Conservation (phyloP, 768 basidiomycete species). For the Russula foetens region DNA sequence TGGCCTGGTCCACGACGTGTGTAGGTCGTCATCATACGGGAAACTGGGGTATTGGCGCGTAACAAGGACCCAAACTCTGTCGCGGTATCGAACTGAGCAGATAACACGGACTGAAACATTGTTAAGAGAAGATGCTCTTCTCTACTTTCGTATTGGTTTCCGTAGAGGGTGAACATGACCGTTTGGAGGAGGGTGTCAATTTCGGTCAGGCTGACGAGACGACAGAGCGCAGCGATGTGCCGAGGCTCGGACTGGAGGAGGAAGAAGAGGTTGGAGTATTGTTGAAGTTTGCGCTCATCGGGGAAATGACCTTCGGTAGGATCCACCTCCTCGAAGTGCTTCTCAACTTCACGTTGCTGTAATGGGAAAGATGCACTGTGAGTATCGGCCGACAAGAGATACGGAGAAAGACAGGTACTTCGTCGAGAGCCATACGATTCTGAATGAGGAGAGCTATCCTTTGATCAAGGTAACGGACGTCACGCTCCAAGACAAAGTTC, state of each 20-base stretch:
- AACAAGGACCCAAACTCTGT: slow-evolving; percentile 98
- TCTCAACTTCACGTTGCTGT: slow-evolving; percentile 90
- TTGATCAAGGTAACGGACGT: slow-evolving; percentile 96
- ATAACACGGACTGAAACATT: slow-evolving; percentile 98
- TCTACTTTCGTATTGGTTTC: slow-evolving; percentile 96
- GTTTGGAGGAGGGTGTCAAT: slow-evolving; percentile 99
- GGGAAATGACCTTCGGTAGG: slow-evolving; percentile 88
- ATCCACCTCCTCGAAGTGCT: slow-evolving; percentile 93
- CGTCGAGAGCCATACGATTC: slow-evolving; percentile 95
- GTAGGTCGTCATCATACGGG: slow-evolving; percentile 99
- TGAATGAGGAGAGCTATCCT: slow-evolving; percentile 96
- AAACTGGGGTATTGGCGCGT: slow-evolving; percentile 97
- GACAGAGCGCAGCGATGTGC: slow-evolving; percentile 92
- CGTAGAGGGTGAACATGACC: slow-evolving; percentile 99
- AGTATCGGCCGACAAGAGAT: not conserved
- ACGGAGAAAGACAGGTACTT: slow-evolving; percentile 41
- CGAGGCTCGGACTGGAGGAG: slow-evolving; percentile 96
- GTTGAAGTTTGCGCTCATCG: slow-evolving; percentile 89
- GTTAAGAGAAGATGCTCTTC: slow-evolving; percentile 98
- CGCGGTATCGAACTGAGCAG: slow-evolving; percentile 98
- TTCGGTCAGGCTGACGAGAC: slow-evolving; percentile 91
- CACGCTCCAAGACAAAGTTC: slow-evolving; percentile 98
- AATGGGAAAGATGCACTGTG: slow-evolving; percentile 13
- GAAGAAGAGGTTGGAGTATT: slow-evolving; percentile 99
- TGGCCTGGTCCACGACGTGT: slow-evolving; percentile 98